Conservation (phyloP, 2,329 filamentous ascomycete genomes). For the Monosporascus ibericus region DNA sequence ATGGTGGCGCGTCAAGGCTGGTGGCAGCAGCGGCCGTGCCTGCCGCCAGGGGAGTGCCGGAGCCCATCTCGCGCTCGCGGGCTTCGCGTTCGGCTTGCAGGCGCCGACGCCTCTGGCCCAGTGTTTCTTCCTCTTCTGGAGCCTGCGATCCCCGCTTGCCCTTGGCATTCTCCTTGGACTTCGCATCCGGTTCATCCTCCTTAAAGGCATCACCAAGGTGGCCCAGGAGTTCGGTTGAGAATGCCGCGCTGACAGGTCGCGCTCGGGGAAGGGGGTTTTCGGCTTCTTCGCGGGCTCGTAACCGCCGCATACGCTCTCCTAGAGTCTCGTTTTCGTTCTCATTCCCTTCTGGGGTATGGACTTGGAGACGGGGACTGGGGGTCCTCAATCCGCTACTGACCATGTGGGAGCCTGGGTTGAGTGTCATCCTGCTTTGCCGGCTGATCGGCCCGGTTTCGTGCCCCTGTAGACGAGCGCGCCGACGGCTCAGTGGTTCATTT, state of each 20-base stretch:
- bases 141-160: slow-evolving; percentile 24
- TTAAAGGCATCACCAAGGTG: slow-evolving; percentile 51
- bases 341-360: slow-evolving; percentile 31
- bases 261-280: slow-evolving; percentile 43
- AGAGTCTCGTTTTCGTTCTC: slow-evolving; percentile 62
- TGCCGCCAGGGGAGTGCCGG: slow-evolving; percentile 12
- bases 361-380: slow-evolving; percentile 25
- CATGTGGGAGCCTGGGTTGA: slow-evolving; percentile 25
- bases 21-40: slow-evolving; percentile 22
- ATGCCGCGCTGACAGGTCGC: slow-evolving; percentile 57
- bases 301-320: slow-evolving; percentile 56
- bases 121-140: slow-evolving; percentile 63
- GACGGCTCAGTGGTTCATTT: slow-evolving; percentile 77
- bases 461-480: slow-evolving; percentile 69
- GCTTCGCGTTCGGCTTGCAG: slow-evolving; percentile 66
- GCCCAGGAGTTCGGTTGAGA: slow-evolving; percentile 62
- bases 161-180: slow-evolving; percentile 26
- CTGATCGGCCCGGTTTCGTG: slow-evolving; percentile 38
- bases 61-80: slow-evolving; percentile 48
- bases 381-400: slow-evolving; percentile 16
- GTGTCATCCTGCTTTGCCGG: slow-evolving; percentile 38
- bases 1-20: slow-evolving; percentile 30
- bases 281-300: slow-evolving; percentile 51
- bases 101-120: slow-evolving; percentile 69
- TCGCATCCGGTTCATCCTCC: slow-evolving; percentile 20